Percentiles rank a stretch among this genome's conserved stretches.
Conservation (phyloP, 345 rosid genomes). For the Rhodomyrtus tomentosa region DNA sequence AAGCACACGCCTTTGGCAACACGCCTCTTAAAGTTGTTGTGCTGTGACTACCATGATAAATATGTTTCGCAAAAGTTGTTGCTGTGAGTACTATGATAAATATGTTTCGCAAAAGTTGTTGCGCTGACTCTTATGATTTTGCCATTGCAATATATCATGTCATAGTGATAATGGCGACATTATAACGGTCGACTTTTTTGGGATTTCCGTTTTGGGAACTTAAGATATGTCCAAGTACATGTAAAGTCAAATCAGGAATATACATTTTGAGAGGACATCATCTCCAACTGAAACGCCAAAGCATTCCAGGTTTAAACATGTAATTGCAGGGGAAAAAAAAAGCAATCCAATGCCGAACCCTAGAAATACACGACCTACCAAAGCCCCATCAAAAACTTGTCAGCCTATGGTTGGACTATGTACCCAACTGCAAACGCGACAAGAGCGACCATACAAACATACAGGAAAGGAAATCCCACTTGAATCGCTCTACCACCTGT, state of each 20-base stretch:
- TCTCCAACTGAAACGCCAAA: not conserved
- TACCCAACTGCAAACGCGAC: conserved; percentile 26
- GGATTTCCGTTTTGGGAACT: not conserved
- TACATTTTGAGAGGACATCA: not conserved
- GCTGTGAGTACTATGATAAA: not conserved
- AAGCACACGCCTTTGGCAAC: not conserved
- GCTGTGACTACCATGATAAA: not conserved
- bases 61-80: not conserved
- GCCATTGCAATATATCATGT: accelerated
- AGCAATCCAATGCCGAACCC: not conserved
- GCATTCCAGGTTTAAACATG: not conserved
- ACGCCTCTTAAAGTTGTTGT: too few relatives aligned
- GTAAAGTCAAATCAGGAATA: not conserved
- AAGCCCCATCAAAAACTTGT: not conserved
- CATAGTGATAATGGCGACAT: not conserved
- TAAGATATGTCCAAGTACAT: not conserved
- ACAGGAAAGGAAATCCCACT: conserved; percentile 36
- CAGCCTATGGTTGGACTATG: conserved; percentile 13
- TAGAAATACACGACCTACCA: not conserved
- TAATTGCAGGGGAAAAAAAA: not conserved
- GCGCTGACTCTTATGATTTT: too few relatives aligned
- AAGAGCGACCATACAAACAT: conserved; percentile 26
- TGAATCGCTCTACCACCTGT: conserved; percentile 8
- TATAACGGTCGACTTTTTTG: not conserved
- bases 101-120: not conserved